These are phyloP conservation scores for Mycena crocata DNA, from an alignment of 768 basidiomycete genomes.

Conservation along the genomic window DNA sequence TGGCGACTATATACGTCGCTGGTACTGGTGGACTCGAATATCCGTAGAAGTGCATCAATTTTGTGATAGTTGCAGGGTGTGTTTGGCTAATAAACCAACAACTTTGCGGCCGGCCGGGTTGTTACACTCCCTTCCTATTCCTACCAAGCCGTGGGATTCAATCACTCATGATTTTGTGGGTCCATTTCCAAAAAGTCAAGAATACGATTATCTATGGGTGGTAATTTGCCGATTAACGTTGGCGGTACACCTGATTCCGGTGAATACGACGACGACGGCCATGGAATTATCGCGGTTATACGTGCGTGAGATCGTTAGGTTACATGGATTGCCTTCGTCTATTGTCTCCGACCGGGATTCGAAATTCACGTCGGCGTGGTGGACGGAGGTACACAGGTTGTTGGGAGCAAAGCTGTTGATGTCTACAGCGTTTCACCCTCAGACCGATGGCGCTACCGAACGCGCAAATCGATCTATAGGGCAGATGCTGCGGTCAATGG, in stretches of 20 bases:
- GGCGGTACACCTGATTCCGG: not conserved
- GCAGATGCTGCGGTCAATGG: no score
- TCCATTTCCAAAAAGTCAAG: not conserved
- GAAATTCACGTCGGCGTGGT: not conserved
- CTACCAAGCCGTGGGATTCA: not conserved
- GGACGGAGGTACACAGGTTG: not conserved
- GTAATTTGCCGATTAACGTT: not conserved
- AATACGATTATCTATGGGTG: not conserved
- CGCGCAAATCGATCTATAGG: no score
- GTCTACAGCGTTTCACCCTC: no score
- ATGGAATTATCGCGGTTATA: not conserved
- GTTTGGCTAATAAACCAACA: no score
- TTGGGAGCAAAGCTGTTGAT: not conserved
- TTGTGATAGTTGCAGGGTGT: no score
- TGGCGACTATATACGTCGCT: not conserved
- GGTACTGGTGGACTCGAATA: not conserved
- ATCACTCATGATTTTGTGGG: not conserved
- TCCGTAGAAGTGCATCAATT: no score
- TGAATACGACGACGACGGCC: not conserved
- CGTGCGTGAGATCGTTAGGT: not conserved
- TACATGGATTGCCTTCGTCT: not conserved
- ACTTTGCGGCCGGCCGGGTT: no score
- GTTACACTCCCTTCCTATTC: not conserved
- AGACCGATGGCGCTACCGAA: no score
- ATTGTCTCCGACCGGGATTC: no score